Evolutionary conservation across 2,329 filamentous ascomycete genomes (phyloP).

Genomic region (Aspergillus fumigatiaffinis): DNA sequence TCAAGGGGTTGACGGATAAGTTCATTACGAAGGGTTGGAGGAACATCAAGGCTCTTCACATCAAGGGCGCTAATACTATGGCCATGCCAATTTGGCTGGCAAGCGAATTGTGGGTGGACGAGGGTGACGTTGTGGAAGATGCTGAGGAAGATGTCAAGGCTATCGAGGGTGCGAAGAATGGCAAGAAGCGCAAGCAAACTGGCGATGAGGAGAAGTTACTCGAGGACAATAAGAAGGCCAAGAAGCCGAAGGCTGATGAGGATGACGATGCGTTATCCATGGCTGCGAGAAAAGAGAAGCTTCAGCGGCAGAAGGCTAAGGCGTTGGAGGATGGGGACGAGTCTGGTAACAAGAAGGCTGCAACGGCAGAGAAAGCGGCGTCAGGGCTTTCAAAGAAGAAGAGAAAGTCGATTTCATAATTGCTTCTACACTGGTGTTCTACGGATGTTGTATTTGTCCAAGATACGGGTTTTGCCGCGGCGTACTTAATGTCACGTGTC

Average conservation of each 20-base stretch:
- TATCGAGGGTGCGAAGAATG: constrained; percentile 38
- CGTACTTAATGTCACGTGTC: constrained; percentile 31
- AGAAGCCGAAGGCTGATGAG: constrained; percentile 37
- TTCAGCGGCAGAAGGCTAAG: constrained; percentile 48
- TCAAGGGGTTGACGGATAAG: constrained; percentile 66
- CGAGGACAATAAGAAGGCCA: constrained; percentile 36
- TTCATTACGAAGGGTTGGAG: constrained; percentile 83
- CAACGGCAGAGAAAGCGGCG: constrained; percentile 13
- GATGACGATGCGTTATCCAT: constrained; percentile 34
- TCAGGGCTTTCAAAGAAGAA: constrained; percentile 31
- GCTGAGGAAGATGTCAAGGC: constrained; percentile 29
- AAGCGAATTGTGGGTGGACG: constrained; percentile 83
- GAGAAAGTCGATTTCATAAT: constrained; percentile 38
- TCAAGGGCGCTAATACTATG: constrained; percentile 86
- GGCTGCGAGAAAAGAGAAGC: constrained; percentile 45
- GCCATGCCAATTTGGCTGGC: constrained; percentile 93
- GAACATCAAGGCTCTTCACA: constrained; percentile 76
- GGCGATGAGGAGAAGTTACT: constrained; percentile 29
- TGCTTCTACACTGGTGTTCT: constrained; percentile 24
- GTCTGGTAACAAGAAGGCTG: constrained; percentile 21
- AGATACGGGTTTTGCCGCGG: constrained; percentile 28
- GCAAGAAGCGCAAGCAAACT: constrained; percentile 54
- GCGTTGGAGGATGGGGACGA: constrained; percentile 42
- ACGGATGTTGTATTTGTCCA: constrained; percentile 15
- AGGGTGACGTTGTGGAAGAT: constrained; percentile 64